A percentile compares a stretch with the other conserved stretches of the same genome.
phyloP scores from a whole-genome alignment of 2,329 filamentous ascomycete genomes.

The Aspergillus sp. region DNA sequence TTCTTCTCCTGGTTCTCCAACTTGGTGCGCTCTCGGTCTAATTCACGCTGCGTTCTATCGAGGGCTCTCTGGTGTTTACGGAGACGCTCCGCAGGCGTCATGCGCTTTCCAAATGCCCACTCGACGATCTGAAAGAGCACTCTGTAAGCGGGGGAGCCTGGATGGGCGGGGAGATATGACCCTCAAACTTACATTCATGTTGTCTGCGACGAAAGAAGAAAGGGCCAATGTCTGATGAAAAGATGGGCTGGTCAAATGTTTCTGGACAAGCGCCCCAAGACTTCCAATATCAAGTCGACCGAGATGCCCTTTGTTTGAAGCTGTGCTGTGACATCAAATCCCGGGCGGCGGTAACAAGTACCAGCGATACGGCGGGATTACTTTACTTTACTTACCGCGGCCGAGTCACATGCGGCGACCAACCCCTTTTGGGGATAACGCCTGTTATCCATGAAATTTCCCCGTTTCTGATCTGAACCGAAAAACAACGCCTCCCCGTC shows the following conservation, averaged over 20 bases:
- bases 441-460: conserved; percentile 18
- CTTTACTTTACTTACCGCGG: background rate
- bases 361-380: background rate
- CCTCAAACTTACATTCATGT: conserved; percentile 36
- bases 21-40: conserved; percentile 92
- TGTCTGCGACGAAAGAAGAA: background rate
- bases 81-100: conserved; percentile 73
- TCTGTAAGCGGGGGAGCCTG: conserved; percentile 7
- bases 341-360: background rate
- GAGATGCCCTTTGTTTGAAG: too few species aligned
- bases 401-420: conserved; percentile 21
- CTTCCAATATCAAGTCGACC: too few species aligned
- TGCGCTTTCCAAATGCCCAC: conserved; percentile 99
- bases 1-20: conserved; percentile 99
- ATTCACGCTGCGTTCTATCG: conserved; percentile 93
- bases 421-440: conserved; percentile 17
- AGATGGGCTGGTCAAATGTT: too few species aligned
- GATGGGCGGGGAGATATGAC: background rate
- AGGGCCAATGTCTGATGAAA: too few species aligned
- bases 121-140: conserved; percentile 71
- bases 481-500: conserved; percentile 11
- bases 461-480: background rate
- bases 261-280: too few species aligned
- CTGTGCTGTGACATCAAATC: conserved; percentile 5
- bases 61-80: conserved; percentile 84